A percentile compares a stretch with the other conserved stretches of the same genome.
Conservation (phyloP, 768 basidiomycete species). For the Bullera alba region DNA sequence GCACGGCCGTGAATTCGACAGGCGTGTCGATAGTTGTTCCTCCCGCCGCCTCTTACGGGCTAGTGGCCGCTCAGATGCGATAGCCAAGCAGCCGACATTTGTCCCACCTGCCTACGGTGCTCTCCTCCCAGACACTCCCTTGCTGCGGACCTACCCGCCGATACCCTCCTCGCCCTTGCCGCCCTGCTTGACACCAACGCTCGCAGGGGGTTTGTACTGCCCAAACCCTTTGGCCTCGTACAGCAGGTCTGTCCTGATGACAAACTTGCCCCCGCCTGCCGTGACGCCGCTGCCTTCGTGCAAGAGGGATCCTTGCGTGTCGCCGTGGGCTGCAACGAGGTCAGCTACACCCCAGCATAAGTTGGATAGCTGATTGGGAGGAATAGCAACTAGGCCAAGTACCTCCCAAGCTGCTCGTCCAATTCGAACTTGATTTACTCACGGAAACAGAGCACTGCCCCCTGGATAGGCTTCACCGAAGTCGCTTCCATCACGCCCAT, state of each 20-base stretch:
- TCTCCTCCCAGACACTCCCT: too few relatives aligned
- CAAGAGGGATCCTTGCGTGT: slow-evolving; percentile 42
- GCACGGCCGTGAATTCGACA: too few relatives aligned
- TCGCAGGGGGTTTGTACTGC: slow-evolving; percentile 37
- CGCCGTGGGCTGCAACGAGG: slow-evolving; percentile 41
- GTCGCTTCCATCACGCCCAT: slow-evolving; percentile 52
- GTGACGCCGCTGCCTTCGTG: slow-evolving; percentile 46
- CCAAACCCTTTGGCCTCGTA: slow-evolving; percentile 45
- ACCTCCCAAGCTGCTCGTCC: too few relatives aligned
- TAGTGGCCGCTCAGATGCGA: too few relatives aligned
- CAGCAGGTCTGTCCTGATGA: slow-evolving; percentile 46
- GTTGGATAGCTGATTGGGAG: background rate
- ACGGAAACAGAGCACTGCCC: slow-evolving; percentile 54
- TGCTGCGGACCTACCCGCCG: slow-evolving; percentile 30
- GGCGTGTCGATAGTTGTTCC: too few relatives aligned
- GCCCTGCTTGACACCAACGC: slow-evolving; percentile 29
- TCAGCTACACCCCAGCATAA: slow-evolving; percentile 1
- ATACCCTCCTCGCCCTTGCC: slow-evolving; percentile 35
- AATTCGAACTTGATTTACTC: too few relatives aligned
- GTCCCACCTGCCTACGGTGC: too few relatives aligned
- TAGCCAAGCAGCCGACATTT: too few relatives aligned
- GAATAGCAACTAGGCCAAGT: too few relatives aligned
- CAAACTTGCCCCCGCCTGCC: slow-evolving; percentile 42
- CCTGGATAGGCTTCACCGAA: slow-evolving; percentile 52
- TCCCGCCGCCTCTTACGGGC: too few relatives aligned